Conservation (phyloP, 2,329 filamentous ascomycete species). For the Emmonsiellopsis sp. region DNA sequence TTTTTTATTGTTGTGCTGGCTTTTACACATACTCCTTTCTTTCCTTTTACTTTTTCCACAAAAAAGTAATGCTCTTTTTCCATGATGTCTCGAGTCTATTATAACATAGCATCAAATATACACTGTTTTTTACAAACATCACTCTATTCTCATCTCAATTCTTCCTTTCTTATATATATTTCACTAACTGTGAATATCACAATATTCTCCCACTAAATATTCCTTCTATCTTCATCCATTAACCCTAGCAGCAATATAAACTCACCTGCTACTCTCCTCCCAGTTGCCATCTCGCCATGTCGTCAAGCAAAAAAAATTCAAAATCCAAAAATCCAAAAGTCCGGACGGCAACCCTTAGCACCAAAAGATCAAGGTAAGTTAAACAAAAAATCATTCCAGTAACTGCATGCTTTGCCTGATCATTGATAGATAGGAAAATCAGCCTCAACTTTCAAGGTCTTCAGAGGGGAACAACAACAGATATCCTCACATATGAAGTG, state of each 20-base stretch:
- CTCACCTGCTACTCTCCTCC: neutral
- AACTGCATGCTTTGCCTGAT: neutral
- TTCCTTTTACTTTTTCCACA: neutral
- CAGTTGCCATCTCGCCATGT: neutral
- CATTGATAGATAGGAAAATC: neutral
- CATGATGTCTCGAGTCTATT: neutral
- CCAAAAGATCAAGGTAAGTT: neutral
- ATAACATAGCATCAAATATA: neutral
- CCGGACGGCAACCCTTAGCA: neutral
- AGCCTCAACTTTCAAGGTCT: neutral
- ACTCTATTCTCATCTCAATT: neutral
- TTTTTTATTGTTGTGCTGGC: slow-evolving; percentile 17
- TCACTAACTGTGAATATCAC: neutral
- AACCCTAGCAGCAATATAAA: too few species aligned
- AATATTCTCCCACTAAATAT: neutral
- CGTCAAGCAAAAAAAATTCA: neutral
- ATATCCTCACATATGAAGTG: too few species aligned
- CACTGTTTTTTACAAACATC: neutral
- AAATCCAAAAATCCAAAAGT: neutral
- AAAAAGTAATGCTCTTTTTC: neutral
- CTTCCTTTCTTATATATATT: neutral
- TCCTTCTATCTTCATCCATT: neutral
- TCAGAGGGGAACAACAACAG: neutral
- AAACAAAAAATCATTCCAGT: neutral
- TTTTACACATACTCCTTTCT: neutral